Base-by-base conservation (phyloP, 73 alveolate genomes). In the Paramecium sonneborni region DNA sequence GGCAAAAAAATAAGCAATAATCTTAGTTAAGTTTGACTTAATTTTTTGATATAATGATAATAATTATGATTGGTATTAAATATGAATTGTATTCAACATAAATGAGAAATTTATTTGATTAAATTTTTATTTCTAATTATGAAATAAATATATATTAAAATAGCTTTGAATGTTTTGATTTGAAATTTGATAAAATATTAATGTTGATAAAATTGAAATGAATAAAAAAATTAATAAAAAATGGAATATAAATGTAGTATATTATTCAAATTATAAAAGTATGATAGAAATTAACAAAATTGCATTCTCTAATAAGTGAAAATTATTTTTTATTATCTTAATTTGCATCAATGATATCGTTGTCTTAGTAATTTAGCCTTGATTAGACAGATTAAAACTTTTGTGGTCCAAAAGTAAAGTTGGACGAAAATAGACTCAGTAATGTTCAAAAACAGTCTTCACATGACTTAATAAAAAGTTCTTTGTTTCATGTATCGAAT, bases 381-480 rank as follows among this genome's bases (percentile, higher is more conserved):
- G 68, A 52, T 18, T 52, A 18, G 68, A 52, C 68, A n/a, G 68
- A 52, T 18, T n/a, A 52, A 52, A 52, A 52, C 68, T 52, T 52
- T 52, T 52, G 68, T 52, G 84, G 84, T 20, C 84, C 84, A 14
- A 62, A 62, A 62, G 48, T 62, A 30, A 30, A 62, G 84, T 32
- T 62, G 23, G 84, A 62, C 24, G 44, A 62, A 14, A 32, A 62
- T 62, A 62, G 84, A 26, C 39, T 62, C 48, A 62, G 1, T 0
- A 26, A 62, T 26, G 44, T 62, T 62, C 39, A 62, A 26, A 30
- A 62, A 30, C 84, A 62, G 44, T 62, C 84, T 23, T 62, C 84
- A 5, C 44, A 26, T 26, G 84, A 62, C 48, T 30, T 62, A 32
- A 14, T 26, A 21, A 32, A 30, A 32, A 62, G 84, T 62, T 62